phyloP scores from a whole-genome alignment of 768 basidiomycete species.

The Pleurotus sapidus region DNA sequence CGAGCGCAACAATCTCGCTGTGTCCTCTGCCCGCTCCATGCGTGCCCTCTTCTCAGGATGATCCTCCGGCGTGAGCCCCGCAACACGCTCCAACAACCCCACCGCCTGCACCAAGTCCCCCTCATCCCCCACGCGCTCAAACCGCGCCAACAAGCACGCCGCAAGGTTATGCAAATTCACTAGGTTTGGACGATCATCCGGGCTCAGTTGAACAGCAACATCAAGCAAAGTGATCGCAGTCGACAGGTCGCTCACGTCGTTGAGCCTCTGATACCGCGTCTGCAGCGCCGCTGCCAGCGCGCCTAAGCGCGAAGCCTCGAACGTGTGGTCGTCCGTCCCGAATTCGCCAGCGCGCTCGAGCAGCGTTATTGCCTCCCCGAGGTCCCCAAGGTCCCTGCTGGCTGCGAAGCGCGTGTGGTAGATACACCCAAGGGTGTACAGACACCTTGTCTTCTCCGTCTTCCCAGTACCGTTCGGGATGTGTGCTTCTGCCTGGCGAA shows the following conservation, averaged over 20 bases:
- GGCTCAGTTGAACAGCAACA: not conserved
- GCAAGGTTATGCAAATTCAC: slow-evolving; percentile 5
- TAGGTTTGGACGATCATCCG: slow-evolving; percentile 1
- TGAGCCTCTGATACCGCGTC: not conserved
- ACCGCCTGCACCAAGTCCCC: slow-evolving; percentile 6
- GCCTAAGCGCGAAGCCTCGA: not conserved
- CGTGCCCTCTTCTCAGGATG: slow-evolving; percentile 6
- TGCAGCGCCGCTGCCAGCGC: not conserved
- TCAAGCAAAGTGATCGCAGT: not conserved
- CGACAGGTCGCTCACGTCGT: slow-evolving; percentile 3
- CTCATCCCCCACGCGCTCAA: not conserved
- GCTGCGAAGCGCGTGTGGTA: not conserved
- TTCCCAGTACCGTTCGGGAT: not conserved
- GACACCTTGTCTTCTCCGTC: not conserved
- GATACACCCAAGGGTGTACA: not conserved
- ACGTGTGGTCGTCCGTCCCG: not conserved
- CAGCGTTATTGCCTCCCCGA: not conserved
- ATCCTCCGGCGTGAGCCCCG: not conserved
- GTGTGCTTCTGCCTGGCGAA: not conserved
- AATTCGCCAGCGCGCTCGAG: not conserved
- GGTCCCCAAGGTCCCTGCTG: not conserved
- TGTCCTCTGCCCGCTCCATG: no score
- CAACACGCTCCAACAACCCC: not conserved
- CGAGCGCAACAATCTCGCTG: no score
- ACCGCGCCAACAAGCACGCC: not conserved